phyloP scores from a whole-genome alignment of 805 yeast genomes.

The Ogataea trehaloabstinens region DNA sequence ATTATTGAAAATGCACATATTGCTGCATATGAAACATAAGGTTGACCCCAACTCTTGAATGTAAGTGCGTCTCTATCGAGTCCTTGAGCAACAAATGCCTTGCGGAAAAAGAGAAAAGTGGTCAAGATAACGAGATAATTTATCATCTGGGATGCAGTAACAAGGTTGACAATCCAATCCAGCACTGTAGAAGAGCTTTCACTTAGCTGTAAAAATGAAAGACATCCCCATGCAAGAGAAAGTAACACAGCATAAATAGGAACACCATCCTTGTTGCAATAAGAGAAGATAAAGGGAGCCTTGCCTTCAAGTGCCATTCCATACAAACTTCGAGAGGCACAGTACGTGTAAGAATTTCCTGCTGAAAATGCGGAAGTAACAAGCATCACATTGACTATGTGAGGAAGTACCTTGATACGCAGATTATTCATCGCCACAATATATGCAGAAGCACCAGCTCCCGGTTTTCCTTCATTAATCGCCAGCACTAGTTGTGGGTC shows the following conservation, averaged over 20 bases:
- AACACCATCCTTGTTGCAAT: conserved; percentile 45
- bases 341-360: conserved; percentile 47
- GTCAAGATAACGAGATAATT: conserved; percentile 57
- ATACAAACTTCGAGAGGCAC: conserved; percentile 46
- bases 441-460: conserved; percentile 49
- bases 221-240: conserved; percentile 41
- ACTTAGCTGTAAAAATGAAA: conserved; percentile 51
- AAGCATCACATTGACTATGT: conserved; percentile 43
- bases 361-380: conserved; percentile 47
- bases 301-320: conserved; percentile 46
- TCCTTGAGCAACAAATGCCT: conserved; percentile 55
- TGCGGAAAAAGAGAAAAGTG: conserved; percentile 61
- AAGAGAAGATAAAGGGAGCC: conserved; percentile 43
- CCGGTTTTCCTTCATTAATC: conserved; percentile 34
- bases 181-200: conserved; percentile 60
- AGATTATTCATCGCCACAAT: conserved; percentile 48
- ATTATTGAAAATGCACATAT: conserved; percentile 44
- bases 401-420: conserved; percentile 41
- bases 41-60: conserved; percentile 58
- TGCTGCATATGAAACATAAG: conserved; percentile 54
- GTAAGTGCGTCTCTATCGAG: conserved; percentile 44
- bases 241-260: conserved; percentile 45
- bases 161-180: conserved; percentile 69
- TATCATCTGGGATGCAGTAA: conserved; percentile 66
- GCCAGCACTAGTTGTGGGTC: conserved; percentile 38